Percentiles rank a stretch among this genome's conserved stretches.
Conservation (phyloP, 176 grass and related monocot genomes). For the Paspalum vaginatum region DNA sequence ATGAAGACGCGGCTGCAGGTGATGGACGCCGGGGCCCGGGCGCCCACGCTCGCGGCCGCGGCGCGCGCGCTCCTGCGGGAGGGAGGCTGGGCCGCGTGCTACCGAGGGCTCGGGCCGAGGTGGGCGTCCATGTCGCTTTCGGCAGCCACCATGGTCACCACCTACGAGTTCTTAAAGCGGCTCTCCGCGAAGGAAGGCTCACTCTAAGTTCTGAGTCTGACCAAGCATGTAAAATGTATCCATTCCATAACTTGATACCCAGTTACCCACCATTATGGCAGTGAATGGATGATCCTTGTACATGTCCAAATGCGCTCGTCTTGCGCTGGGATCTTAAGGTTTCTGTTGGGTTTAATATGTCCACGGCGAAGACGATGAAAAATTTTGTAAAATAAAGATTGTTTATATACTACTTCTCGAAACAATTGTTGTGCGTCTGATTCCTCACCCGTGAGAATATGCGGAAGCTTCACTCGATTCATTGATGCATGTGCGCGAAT, state of each 20-base stretch:
- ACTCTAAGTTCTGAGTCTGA: constrained; percentile 9
- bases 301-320: neutral
- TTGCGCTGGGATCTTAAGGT: neutral
- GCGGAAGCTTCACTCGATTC: neutral
- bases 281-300: constrained; percentile 26
- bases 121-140: constrained; percentile 84
- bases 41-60: constrained; percentile 53
- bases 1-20: constrained; percentile 96
- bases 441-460: neutral
- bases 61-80: constrained; percentile 65
- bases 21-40: constrained; percentile 52
- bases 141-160: constrained; percentile 77
- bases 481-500: neutral
- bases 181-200: constrained; percentile 70
- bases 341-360: neutral
- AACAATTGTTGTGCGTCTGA: neutral
- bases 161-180: constrained; percentile 76
- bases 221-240: neutral
- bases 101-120: constrained; percentile 75
- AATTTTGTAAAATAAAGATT: constrained; percentile 1
- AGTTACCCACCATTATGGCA: neutral
- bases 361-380: neutral
- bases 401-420: neutral
- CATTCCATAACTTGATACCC: neutral
- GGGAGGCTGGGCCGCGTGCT: constrained; percentile 78